Evolutionary conservation across 805 yeast species (phyloP).

Genomic region (Saccharomycopsis sp.): DNA sequence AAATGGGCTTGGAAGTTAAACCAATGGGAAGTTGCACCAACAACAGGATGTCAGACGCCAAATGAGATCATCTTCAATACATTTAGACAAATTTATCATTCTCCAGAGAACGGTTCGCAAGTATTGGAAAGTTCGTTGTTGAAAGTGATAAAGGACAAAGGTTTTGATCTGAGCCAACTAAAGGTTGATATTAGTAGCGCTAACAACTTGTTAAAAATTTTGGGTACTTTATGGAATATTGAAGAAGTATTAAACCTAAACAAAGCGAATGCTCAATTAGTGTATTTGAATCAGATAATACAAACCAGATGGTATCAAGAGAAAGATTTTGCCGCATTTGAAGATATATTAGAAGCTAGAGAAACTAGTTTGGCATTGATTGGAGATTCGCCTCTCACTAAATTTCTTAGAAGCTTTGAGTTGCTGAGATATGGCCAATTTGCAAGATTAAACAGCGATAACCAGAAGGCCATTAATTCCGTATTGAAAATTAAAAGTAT

Average conservation of each 20-base stretch:
- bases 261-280: conserved; percentile 1
- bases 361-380: conserved; percentile 29
- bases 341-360: conserved; percentile 39
- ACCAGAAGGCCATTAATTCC: conserved; percentile 46
- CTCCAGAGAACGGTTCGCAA: too few relatives aligned
- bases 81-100: conserved; percentile 31
- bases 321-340: conserved; percentile 33
- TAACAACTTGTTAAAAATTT: conserved; percentile 7
- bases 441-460: conserved; percentile 32
- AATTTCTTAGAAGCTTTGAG: conserved; percentile 31
- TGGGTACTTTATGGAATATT: conserved; percentile 12
- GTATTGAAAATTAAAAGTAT: conserved; percentile 39
- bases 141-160: neutral
- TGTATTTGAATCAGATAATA: conserved; percentile 23
- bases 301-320: conserved; percentile 33
- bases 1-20: conserved; percentile 72
- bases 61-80: conserved; percentile 46
- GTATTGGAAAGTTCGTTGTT: neutral
- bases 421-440: conserved; percentile 36
- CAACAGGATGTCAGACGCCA: conserved; percentile 31
- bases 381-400: conserved; percentile 2
- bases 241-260: neutral
- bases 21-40: conserved; percentile 66
- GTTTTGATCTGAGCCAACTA: neutral
- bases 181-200: neutral